phyloP scores from a whole-genome alignment of 352 stramenopile species.

The Phytopythium mirpurense region DNA sequence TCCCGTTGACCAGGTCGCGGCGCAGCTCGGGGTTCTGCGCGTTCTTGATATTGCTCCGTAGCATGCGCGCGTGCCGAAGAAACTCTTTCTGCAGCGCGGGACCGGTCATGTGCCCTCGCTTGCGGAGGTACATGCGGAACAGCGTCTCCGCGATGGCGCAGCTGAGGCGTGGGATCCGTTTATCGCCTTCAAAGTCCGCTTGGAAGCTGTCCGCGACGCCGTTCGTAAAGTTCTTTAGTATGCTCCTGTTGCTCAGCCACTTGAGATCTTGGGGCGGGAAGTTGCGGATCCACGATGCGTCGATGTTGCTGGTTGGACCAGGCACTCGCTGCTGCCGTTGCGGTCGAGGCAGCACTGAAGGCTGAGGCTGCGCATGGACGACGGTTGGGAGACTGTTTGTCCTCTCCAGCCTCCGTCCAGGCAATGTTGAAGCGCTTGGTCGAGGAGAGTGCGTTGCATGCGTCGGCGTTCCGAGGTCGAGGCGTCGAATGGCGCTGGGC shows the following conservation, averaged over 20 bases:
- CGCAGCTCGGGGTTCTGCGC: slow-evolving; percentile 34
- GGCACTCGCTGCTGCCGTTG: background rate
- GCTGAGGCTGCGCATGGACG: background rate
- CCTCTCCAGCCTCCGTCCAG: background rate
- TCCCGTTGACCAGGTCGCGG: slow-evolving; percentile 25
- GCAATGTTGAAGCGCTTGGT: background rate
- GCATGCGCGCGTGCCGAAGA: slow-evolving; percentile 38
- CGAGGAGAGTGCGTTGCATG: slow-evolving; percentile 1
- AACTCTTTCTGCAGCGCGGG: slow-evolving; percentile 35
- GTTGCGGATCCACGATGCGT: slow-evolving; percentile 27
- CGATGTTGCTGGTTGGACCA: slow-evolving; percentile 13
- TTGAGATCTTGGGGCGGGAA: slow-evolving; percentile 27
- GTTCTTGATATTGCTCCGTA: slow-evolving; percentile 43
- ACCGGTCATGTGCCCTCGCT: slow-evolving; percentile 26
- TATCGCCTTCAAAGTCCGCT: slow-evolving; percentile 16
- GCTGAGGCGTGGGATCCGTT: slow-evolving; percentile 14
- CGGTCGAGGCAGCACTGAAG: background rate
- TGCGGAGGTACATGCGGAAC: slow-evolving; percentile 26
- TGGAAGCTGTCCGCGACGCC: slow-evolving; percentile 32
- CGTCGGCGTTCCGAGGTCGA: background rate
- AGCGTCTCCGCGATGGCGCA: slow-evolving; percentile 25
- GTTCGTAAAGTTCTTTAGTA: slow-evolving; percentile 35
- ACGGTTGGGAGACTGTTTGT: background rate
- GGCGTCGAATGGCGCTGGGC: background rate
- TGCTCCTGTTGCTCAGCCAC: slow-evolving; percentile 25